phyloP scores from a whole-genome alignment of 2,329 filamentous ascomycete species.

The Graphiopsis chlorocephala region DNA sequence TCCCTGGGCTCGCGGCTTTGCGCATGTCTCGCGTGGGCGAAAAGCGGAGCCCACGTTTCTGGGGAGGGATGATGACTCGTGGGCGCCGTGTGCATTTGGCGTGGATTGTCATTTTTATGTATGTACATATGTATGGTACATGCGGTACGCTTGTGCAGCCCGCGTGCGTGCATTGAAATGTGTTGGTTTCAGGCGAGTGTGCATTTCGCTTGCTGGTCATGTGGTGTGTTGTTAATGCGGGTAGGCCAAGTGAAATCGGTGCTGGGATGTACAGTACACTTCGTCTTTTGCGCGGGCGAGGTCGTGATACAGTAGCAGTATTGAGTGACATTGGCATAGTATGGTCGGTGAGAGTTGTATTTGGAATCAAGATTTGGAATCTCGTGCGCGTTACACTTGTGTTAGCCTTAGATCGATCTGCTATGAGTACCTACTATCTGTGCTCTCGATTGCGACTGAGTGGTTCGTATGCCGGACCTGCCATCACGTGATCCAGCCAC shows the following conservation, averaged over 20 bases:
- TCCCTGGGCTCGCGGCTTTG: neutral
- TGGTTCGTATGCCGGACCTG: no score
- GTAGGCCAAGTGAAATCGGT: neutral
- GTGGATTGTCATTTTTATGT: neutral
- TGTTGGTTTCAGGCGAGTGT: constrained; percentile 5
- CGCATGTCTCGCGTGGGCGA: neutral
- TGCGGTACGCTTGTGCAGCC: neutral
- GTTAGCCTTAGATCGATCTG: no score
- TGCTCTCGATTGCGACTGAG: no score
- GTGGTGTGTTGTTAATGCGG: neutral
- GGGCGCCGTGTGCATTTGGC: neutral
- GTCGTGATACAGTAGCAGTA: neutral
- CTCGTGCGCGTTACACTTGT: neutral
- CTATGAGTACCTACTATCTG: no score
- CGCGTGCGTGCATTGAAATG: neutral
- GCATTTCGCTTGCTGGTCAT: constrained; percentile 7
- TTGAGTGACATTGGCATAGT: neutral
- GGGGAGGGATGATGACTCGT: neutral
- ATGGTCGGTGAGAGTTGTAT: neutral
- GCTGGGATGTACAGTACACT: neutral
- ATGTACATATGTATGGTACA: neutral
- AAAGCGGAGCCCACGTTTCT: constrained; percentile 3
- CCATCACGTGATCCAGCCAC: no score
- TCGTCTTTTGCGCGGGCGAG: neutral
- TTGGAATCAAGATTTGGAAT: neutral